Base-by-base conservation (phyloP, 345 rosid genomes). In the Ceriops zippeliana region DNA sequence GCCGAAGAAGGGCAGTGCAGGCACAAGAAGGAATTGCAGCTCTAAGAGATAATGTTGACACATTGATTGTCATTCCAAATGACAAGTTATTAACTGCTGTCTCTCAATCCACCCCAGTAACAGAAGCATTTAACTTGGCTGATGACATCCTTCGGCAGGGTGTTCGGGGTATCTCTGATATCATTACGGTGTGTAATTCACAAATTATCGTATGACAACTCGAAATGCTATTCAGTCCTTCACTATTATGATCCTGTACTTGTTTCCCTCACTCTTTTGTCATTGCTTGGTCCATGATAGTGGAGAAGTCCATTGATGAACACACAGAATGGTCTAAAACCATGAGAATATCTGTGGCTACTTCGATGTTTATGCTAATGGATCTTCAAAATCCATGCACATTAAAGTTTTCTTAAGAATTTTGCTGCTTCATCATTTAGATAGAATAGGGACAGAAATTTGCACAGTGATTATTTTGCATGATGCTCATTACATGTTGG, bases 61-160 rank as follows among this genome's bases (percentile, higher is more conserved):
- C 99, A 0, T 85, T 95, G 28, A 95, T 91, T 67, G 93, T 95
- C 61, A 95, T 95, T 77, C 99, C 99, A 70, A 95, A 95, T 58
- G 99, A 95, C 81, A 95, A 91, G 89, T 84, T 95, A 67, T 83
- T 95, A 80, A 83, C 96, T 58, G 96, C 97, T 57, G 96, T 95
- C 61, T 86, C 96, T 72, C 90, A 76, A 67, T 86, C 96, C 28
- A 90, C 99, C 58, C 97, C 97, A 0, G 97, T 95, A 42, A 91
- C 99, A 6, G 96, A 95, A 76, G 98, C 98, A 61, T 93, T 93
- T 87, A 91, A 91, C 83, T 74, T 95, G 62, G 99, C 96, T 26
- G 99, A 95, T 84, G 99, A 91, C 81, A 89, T 91, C 76, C 89
- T 95, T 63, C 87, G 99, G 27, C 97, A 95, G 76, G 99, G 97